phyloP scores from a whole-genome alignment of 2,329 filamentous ascomycete genomes.

The Ophiostoma sp. region DNA sequence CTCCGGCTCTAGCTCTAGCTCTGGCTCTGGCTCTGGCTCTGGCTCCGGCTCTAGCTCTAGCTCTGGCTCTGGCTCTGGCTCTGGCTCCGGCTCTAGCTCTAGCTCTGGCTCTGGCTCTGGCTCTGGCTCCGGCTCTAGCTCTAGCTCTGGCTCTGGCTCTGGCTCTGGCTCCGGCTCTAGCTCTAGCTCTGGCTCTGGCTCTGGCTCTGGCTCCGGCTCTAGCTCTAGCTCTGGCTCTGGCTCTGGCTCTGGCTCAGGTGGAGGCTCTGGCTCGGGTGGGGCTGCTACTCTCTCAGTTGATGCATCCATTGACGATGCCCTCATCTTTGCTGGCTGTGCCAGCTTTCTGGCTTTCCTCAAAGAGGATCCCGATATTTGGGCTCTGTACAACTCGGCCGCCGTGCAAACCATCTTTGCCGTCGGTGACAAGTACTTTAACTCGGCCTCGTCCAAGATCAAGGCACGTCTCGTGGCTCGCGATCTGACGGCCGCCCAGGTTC shows the following conservation, averaged over 20 bases:
- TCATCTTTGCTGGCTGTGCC: conserved; percentile 22
- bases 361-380: conserved; percentile 20
- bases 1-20: background rate
- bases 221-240: background rate
- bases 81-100: background rate
- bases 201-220: background rate
- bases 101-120: background rate
- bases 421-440: conserved; percentile 22
- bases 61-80: background rate
- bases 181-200: background rate
- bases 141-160: background rate
- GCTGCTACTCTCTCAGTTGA: conserved; percentile 16
- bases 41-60: background rate
- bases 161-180: background rate
- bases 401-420: conserved; percentile 23
- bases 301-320: conserved; percentile 22
- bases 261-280: background rate
- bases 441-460: conserved; percentile 12
- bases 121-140: background rate
- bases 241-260: background rate
- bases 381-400: conserved; percentile 21
- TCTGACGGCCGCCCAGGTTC: conserved; percentile 22
- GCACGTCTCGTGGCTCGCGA: conserved; percentile 8
- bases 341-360: conserved; percentile 23
- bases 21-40: background rate